Conservation (phyloP, 2,329 filamentous ascomycete species). For the Thermothelomyces thermophilus region DNA sequence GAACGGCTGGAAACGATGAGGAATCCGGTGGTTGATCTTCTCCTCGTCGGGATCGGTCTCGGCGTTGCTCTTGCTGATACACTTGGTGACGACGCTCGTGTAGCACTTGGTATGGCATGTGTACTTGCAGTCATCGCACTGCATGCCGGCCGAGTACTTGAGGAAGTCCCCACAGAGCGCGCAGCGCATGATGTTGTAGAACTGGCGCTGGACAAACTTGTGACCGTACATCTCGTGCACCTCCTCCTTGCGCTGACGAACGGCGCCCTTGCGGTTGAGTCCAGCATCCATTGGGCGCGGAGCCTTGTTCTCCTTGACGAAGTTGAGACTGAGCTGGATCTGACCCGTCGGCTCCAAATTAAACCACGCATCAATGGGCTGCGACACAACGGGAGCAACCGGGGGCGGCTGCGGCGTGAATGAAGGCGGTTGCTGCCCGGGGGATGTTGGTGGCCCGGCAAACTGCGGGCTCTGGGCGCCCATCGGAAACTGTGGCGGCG, state of each 20-base stretch:
- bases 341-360: slow-evolving; percentile 89
- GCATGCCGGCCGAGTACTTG: slow-evolving; percentile 98
- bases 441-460: slow-evolving; percentile 39
- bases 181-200: slow-evolving; percentile 99
- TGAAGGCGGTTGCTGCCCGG: slow-evolving; percentile 28
- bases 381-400: slow-evolving; percentile 41
- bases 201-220: slow-evolving; percentile 97
- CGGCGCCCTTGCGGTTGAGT: slow-evolving; percentile 88
- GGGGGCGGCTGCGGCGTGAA: slow-evolving; percentile 29
- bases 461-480: slow-evolving; percentile 42
- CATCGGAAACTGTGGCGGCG: slow-evolving; percentile 54
- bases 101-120: slow-evolving; percentile 99
- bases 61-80: slow-evolving; percentile 98
- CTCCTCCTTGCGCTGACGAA: slow-evolving; percentile 96
- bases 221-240: slow-evolving; percentile 98
- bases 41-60: slow-evolving; percentile 98
- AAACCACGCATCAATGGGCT: slow-evolving; percentile 88
- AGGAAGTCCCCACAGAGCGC: slow-evolving; percentile 96
- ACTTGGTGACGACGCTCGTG: slow-evolving; percentile 93
- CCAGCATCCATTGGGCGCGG: slow-evolving; percentile 78
- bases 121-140: slow-evolving; percentile 99
- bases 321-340: slow-evolving; percentile 85
- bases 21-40: slow-evolving; percentile 99
- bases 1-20: slow-evolving; percentile 93
- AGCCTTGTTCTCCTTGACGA: slow-evolving; percentile 84